Evolutionary conservation across 768 basidiomycete genomes (phyloP).

Genomic region (Lactarius evosmus): DNA sequence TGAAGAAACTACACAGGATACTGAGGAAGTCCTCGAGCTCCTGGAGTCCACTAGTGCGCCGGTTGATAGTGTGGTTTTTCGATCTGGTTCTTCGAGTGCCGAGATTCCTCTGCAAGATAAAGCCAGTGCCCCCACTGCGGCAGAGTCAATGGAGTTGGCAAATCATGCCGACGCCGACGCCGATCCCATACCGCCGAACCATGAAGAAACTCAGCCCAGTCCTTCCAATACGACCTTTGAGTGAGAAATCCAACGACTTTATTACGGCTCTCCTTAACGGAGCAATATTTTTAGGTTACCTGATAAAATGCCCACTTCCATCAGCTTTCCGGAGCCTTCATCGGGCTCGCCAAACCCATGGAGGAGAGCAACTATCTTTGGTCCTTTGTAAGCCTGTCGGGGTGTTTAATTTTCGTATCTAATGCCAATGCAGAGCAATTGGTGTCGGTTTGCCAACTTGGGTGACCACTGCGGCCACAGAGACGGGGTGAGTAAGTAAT

Average conservation of each 20-base stretch:
- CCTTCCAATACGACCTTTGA: slow-evolving; percentile 10
- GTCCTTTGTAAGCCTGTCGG: slow-evolving; percentile 25
- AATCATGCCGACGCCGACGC: neutral
- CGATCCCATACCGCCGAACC: neutral
- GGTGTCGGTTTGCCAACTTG: slow-evolving; percentile 11
- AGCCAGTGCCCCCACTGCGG: neutral
- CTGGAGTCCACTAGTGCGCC: slow-evolving; percentile 16
- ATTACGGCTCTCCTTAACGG: neutral
- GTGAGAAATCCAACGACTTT: slow-evolving; percentile 1
- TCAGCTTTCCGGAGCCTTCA: slow-evolving; percentile 18
- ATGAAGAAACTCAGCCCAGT: slow-evolving; percentile 12
- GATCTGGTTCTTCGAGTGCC: slow-evolving; percentile 2
- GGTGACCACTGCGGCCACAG: slow-evolving; percentile 1
- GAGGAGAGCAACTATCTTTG: slow-evolving; percentile 26
- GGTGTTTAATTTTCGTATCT: neutral
- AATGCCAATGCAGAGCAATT: slow-evolving; percentile 15
- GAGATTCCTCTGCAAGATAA: neutral
- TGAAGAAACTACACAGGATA: slow-evolving; percentile 1
- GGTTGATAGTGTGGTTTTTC: neutral
- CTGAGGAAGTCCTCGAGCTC: slow-evolving; percentile 17
- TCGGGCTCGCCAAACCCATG: slow-evolving; percentile 16
- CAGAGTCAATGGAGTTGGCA: slow-evolving; percentile 1
- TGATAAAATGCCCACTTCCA: slow-evolving; percentile 23
- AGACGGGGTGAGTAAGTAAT: slow-evolving; percentile 9
- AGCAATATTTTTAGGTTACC: slow-evolving; percentile 14